Percentiles rank a stretch among this genome's conserved stretches.
Conservation (phyloP, 2,329 filamentous ascomycete genomes). For the Diaporthe vaccinii region DNA sequence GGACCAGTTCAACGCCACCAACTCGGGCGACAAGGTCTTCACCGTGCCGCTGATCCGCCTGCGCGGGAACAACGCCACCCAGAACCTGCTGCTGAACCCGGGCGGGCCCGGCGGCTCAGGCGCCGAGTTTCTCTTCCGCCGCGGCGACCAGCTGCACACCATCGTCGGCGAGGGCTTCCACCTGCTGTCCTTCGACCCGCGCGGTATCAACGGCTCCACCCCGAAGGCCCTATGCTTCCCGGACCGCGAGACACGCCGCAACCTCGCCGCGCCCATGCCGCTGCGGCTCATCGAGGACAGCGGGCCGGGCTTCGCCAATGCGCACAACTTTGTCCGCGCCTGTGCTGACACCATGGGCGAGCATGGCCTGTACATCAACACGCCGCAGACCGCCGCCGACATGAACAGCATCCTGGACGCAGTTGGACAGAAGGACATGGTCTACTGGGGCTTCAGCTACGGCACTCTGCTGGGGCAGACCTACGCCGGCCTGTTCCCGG, state of each 20-base stretch:
- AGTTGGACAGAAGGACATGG: constrained; percentile 53
- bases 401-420: constrained; percentile 64
- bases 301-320: constrained; percentile 56
- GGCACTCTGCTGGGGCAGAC: constrained; percentile 57
- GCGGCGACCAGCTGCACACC: constrained; percentile 52
- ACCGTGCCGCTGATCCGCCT: constrained; percentile 60
- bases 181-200: constrained; percentile 62
- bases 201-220: constrained; percentile 56
- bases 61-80: constrained; percentile 57
- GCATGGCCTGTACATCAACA: constrained; percentile 60
- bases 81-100: constrained; percentile 61
- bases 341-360: constrained; percentile 61
- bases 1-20: constrained; percentile 57
- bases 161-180: constrained; percentile 60
- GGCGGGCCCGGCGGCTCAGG: constrained; percentile 63
- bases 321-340: constrained; percentile 55
- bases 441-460: constrained; percentile 58
- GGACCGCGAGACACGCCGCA: constrained; percentile 49
- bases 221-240: constrained; percentile 57
- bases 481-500: constrained; percentile 54
- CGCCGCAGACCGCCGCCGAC: constrained; percentile 64
- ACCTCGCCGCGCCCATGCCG: constrained; percentile 45
- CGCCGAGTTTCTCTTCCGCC: constrained; percentile 51
- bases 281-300: constrained; percentile 51
- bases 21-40: constrained; percentile 55